A percentile compares a stretch with the other conserved stretches of the same genome.
Evolutionary conservation across 208 protist genomes (phyloP).

Genomic region (Trypanosoma brucei): DNA sequence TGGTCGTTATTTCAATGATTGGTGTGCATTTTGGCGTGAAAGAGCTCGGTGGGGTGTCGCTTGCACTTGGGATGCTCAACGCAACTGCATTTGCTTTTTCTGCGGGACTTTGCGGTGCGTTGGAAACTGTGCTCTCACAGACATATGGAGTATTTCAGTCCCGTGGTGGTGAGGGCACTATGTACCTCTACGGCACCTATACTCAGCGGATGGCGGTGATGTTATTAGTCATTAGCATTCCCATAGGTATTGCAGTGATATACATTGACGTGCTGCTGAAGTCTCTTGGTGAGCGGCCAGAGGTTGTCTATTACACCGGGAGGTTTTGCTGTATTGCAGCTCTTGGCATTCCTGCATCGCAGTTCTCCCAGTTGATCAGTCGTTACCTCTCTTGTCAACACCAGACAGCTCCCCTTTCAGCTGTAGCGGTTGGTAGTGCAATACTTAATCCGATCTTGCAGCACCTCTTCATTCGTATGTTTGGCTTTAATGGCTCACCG

Average conservation of each 20-base stretch:
- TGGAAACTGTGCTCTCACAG: conserved; percentile 86
- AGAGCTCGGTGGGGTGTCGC: conserved; percentile 62
- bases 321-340: conserved; percentile 63
- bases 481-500: conserved; percentile 76
- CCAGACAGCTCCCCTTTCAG: conserved; percentile 63
- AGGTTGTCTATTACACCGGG: conserved; percentile 67
- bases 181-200: conserved; percentile 83
- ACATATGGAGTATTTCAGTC: conserved; percentile 51
- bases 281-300: conserved; percentile 33
- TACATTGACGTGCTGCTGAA: conserved; percentile 53
- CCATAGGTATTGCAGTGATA: conserved; percentile 63
- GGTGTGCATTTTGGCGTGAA: conserved; percentile 57
- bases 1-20: conserved; percentile 58
- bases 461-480: conserved; percentile 51
- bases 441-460: conserved; percentile 67
- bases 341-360: conserved; percentile 63
- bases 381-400: conserved; percentile 86
- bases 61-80: conserved; percentile 77
- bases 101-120: conserved; percentile 72
- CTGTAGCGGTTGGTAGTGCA: conserved; percentile 50
- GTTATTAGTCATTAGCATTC: conserved; percentile 54
- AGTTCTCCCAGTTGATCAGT: conserved; percentile 62
- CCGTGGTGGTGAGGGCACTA: conserved; percentile 20
- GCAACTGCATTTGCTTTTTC: conserved; percentile 85
- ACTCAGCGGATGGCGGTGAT: conserved; percentile 80